A percentile compares a stretch with the other conserved stretches of the same genome.
Evolutionary conservation across 2,329 filamentous ascomycete genomes (phyloP).

Genomic region (Sporothrix humicola): DNA sequence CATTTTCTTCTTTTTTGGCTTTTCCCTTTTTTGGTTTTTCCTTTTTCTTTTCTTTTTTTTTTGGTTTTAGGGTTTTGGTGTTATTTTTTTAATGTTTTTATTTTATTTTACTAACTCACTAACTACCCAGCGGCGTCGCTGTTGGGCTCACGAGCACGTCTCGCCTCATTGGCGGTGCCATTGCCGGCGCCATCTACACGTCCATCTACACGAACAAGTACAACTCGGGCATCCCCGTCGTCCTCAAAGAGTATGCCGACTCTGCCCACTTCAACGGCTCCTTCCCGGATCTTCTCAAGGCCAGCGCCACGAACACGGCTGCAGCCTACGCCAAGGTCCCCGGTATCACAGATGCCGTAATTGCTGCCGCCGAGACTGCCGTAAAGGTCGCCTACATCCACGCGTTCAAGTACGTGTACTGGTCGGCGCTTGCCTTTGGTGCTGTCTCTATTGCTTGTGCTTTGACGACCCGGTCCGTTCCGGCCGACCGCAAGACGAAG

Average conservation of each 20-base stretch:
- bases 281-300: conserved; percentile 38
- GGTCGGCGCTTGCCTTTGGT: conserved; percentile 48
- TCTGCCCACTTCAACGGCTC: conserved; percentile 37
- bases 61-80: too few species aligned
- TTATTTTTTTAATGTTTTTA: too few species aligned
- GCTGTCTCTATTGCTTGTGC: conserved; percentile 41
- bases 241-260: conserved; percentile 36
- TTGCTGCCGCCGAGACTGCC: conserved; percentile 42
- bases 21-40: too few species aligned
- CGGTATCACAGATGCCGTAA: conserved; percentile 41
- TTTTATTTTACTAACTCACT: too few species aligned
- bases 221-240: conserved; percentile 35
- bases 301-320: conserved; percentile 42
- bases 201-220: conserved; percentile 45
- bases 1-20: too few species aligned
- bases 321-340: conserved; percentile 42
- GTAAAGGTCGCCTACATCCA: conserved; percentile 44
- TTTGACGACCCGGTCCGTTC: conserved; percentile 20
- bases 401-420: conserved; percentile 42
- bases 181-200: conserved; percentile 48
- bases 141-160: conserved; percentile 46
- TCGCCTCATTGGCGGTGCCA: conserved; percentile 45
- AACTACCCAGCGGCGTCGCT: conserved; percentile 41
- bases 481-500: conserved; percentile 22
- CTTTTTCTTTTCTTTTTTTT: too few species aligned